These are phyloP conservation scores for Paecilomyces formosus DNA, from an alignment of 2,329 filamentous ascomycete genomes.

Conservation along the genomic window DNA sequence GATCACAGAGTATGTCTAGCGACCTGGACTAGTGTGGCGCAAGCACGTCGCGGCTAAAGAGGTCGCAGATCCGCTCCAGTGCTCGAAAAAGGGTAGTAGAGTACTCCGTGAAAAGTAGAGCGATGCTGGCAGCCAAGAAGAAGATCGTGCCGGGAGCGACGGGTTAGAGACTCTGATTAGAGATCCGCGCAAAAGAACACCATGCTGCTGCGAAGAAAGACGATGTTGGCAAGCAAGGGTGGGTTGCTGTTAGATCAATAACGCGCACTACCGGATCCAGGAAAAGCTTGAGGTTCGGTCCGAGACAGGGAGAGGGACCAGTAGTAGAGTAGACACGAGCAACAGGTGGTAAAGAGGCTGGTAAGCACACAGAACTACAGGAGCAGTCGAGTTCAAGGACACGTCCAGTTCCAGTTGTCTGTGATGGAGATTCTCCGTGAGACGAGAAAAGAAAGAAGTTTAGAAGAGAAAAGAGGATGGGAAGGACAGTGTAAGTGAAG, in stretches of 20 bases:
- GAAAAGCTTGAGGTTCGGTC: conserved; percentile 1
- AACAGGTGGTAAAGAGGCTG: background rate
- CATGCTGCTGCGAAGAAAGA: background rate
- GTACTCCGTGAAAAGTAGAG: background rate
- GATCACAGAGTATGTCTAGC: background rate
- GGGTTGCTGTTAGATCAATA: background rate
- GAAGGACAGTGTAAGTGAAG: background rate
- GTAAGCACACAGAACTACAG: background rate
- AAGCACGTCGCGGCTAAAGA: background rate
- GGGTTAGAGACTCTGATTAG: background rate
- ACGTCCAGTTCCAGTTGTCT: background rate
- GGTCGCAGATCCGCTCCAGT: background rate
- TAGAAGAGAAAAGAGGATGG: background rate
- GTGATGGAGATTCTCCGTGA: background rate
- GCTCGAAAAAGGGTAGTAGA: background rate
- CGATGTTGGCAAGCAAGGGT: background rate
- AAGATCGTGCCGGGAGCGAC: background rate
- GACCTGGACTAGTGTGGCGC: background rate
- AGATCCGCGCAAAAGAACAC: background rate
- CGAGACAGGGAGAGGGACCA: background rate
- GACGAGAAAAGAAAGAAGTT: background rate
- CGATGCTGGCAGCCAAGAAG: background rate
- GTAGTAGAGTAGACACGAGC: background rate
- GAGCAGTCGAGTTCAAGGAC: background rate
- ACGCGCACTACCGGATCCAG: background rate